Evolutionary conservation across 148 eudicot species (phyloP).

Genomic region (Cornus kousa): DNA sequence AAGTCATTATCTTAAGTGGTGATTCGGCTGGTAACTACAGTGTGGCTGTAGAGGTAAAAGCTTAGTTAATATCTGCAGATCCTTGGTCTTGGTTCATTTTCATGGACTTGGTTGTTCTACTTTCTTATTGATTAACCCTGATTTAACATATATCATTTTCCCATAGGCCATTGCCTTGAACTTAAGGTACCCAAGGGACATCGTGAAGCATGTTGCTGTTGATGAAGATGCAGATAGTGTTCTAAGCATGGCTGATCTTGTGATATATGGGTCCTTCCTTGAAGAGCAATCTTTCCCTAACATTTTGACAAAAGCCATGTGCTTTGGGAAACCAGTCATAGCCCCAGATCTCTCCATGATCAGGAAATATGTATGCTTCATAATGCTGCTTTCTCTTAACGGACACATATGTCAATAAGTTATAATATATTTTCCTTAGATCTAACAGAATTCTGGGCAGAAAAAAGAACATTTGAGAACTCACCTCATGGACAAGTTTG

Average conservation of each 20-base stretch:
- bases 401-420: background rate
- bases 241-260: conserved; percentile 59
- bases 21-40: conserved; percentile 74
- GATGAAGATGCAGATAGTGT: conserved; percentile 44
- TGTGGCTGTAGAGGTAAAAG: conserved; percentile 69
- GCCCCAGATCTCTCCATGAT: conserved; percentile 77
- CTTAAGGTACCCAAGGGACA: conserved; percentile 58
- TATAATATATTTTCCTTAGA: background rate
- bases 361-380: conserved; percentile 65
- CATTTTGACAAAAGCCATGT: conserved; percentile 77
- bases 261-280: conserved; percentile 85
- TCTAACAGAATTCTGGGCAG: background rate
- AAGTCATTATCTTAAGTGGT: conserved; percentile 58
- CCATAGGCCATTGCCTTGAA: conserved; percentile 60
- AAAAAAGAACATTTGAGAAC: background rate
- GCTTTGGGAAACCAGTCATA: conserved; percentile 71
- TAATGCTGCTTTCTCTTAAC: background rate
- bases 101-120: no score
- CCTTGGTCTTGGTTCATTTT: background rate
- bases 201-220: conserved; percentile 61
- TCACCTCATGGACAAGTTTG: background rate
- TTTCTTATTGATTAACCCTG: background rate
- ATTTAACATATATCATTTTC: background rate
- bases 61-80: background rate
- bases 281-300: conserved; percentile 83